These are phyloP conservation scores for Puya raimondii DNA, from an alignment of 176 grass and related monocot genomes.

Conservation along the genomic window DNA sequence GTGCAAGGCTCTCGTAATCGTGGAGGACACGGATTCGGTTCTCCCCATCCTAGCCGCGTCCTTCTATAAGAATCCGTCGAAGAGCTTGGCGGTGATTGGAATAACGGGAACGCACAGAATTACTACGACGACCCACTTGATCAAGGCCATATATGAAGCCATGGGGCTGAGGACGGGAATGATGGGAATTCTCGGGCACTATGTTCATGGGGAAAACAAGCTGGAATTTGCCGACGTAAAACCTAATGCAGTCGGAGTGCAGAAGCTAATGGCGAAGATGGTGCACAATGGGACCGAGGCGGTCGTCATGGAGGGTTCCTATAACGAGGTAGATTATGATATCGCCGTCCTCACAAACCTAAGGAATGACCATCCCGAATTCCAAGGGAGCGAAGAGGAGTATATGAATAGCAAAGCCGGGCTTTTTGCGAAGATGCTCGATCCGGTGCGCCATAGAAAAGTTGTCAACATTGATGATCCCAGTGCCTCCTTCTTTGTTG, in stretches of 20 bases:
- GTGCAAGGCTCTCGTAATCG: constrained; percentile 80
- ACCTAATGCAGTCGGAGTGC: constrained; percentile 48
- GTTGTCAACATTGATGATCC: constrained; percentile 94
- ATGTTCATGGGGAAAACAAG: constrained; percentile 53
- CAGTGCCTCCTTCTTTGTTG: constrained; percentile 51
- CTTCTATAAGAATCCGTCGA: constrained; percentile 66
- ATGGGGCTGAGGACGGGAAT: constrained; percentile 74
- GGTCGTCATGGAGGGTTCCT: constrained; percentile 62
- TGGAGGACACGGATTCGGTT: constrained; percentile 50
- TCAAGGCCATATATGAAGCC: constrained; percentile 85
- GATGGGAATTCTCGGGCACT: constrained; percentile 60
- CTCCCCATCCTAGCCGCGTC: constrained; percentile 54
- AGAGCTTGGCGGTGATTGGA: constrained; percentile 56
- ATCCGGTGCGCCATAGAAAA: constrained; percentile 75
- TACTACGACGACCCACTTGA: constrained; percentile 56
- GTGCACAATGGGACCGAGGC: constrained; percentile 81
- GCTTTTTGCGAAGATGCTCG: constrained; percentile 76
- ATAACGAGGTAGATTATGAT: constrained; percentile 68
- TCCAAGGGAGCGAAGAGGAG: constrained; percentile 45
- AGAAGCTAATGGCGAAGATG: constrained; percentile 92
- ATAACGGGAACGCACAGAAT: constrained; percentile 54
- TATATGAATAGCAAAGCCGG: constrained; percentile 58
- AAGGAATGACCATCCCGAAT: constrained; percentile 39
- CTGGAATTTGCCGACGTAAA: constrained; percentile 33
- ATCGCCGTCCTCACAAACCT: constrained; percentile 83